Evolutionary conservation across 306 rosid species (phyloP), one percentile per base, ranked within the genome.

Genomic region (Mimosa bimucronata): DNA sequence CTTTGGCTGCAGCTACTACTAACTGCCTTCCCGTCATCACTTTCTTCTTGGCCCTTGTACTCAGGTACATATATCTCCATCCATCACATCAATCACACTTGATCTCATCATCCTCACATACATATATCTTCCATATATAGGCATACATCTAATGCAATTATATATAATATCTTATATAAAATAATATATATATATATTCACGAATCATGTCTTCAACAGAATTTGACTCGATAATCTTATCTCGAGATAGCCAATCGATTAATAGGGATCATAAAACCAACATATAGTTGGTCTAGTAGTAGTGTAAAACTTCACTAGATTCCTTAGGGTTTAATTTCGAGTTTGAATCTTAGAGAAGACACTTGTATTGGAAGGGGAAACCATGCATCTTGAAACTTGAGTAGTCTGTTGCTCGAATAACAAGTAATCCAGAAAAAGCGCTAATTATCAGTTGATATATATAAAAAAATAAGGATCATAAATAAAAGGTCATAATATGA

Each of bases 1-100:
- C 90, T 74, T 87, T 94, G 64, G 98, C 95, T 67, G 90, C 98
- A 66, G 90, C 98, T 25, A 85, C 89, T 7, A 50, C 94, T 14
- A 94, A 94, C 57, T 88, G 86, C 62, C 97, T 94, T 82, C 98
- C 97, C 0, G 97, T 86, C 69, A 92, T 90, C 15, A 94, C 98
- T 28, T 94, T 94, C 84, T 83, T 92, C 82, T 87, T 94, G 76
- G 97, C 98, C 1, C 84, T 90, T 29, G 11, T 89, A 23, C 79
- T 94, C 76, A 84, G 96, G 98, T 91, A 79, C 7, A 5, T 48
- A 14, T 4, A 3, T 26, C 6, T 15, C 1, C 12, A 13, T 46
- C 6, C 16, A 46, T 46, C n/a, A 46, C 28, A 12, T 50, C 57
- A 5, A 11, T 50, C 57, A 5, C 9, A 50, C 57, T 50, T 50